Base-by-base conservation (phyloP, 2,329 filamentous ascomycete genomes). In the Xylaria sp. region DNA sequence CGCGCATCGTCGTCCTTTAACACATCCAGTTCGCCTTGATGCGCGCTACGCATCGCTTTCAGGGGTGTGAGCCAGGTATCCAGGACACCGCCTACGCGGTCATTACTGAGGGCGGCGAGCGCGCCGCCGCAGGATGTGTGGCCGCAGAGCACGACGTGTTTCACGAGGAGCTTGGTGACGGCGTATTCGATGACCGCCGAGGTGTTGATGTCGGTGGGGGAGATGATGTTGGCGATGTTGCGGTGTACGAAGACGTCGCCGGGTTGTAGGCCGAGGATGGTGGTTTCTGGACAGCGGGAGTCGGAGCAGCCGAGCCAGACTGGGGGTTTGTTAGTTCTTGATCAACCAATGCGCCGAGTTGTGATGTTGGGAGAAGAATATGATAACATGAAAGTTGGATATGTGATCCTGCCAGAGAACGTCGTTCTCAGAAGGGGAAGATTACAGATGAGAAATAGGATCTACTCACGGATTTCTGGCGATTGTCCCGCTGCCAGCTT, bases 251-350 rank as follows among this genome's bases (percentile, higher is more conserved):
- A 95, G 66, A 95, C 86, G 68, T 95, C 90, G 60, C 91, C 91
- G 2, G 91, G 90, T 69, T 90, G 82, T 60, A 91, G 81, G 69
- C 88, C 87, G 34, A 92, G 82, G 69, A 96, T 82, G 53, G 87
- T 91, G 4, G 90, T 93, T 75, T 94, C 91, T 1, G 91, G 91
- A 66, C 90, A 87, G 65, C 91, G 89, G 46, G 87, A 91, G 78
- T 95, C 91, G 68, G 90, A 89, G 77, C 91, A 96, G 61, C 91
- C 91, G 66, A 95, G 83, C 91, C 91, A 95, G 60, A 95, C 81
- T 83, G 2, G 39, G 9, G 10, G 46, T 23, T 23, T 19, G 5
- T 23, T 34, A 34, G 58, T 30, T 19, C 7, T 23, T 34, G 35
- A 54, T 63, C 18, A 64, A 55, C 39, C 11, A 57, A 46, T 56